phyloP scores from a whole-genome alignment of 257 asterid genomes.

The Leonotis leonurus region DNA sequence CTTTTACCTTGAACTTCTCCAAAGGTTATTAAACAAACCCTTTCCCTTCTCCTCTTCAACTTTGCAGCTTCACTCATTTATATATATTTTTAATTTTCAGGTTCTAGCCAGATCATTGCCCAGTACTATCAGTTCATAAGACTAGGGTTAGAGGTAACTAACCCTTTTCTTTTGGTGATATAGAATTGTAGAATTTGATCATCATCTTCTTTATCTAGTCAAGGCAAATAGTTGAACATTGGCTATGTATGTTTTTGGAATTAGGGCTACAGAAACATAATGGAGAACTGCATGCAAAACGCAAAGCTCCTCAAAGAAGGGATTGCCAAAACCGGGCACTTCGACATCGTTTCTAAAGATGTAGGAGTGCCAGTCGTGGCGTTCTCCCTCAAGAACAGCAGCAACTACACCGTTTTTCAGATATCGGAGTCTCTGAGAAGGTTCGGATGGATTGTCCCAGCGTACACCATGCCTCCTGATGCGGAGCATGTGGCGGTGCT shows the following conservation, averaged over 20 bases:
- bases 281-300: slow-evolving; percentile 56
- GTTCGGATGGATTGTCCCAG: slow-evolving; percentile 81
- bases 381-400: slow-evolving; percentile 56
- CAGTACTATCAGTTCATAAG: slow-evolving; percentile 81
- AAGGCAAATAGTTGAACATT: too few species aligned
- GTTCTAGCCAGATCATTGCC: slow-evolving; percentile 60
- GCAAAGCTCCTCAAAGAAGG: slow-evolving; percentile 47
- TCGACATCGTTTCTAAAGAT: slow-evolving; percentile 56
- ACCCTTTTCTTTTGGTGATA: too few species aligned
- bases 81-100: slow-evolving; percentile 24
- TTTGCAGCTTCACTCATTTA: background rate
- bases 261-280: slow-evolving; percentile 55
- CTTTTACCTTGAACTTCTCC: slow-evolving; percentile 75
- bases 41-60: too few species aligned
- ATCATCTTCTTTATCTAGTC: too few species aligned
- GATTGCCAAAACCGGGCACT: slow-evolving; percentile 39
- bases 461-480: slow-evolving; percentile 71
- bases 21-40: slow-evolving; percentile 39
- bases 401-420: slow-evolving; percentile 51
- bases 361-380: slow-evolving; percentile 68
- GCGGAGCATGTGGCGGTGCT: slow-evolving; percentile 58
- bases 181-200: too few species aligned
- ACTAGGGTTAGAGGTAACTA: slow-evolving; percentile 79
- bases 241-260: too few species aligned
- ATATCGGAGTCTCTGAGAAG: slow-evolving; percentile 60